A percentile compares a stretch with the other conserved stretches of the same genome.
Conservation (phyloP, 2,329 filamentous ascomycete species). For the Sarocladium strictum region DNA sequence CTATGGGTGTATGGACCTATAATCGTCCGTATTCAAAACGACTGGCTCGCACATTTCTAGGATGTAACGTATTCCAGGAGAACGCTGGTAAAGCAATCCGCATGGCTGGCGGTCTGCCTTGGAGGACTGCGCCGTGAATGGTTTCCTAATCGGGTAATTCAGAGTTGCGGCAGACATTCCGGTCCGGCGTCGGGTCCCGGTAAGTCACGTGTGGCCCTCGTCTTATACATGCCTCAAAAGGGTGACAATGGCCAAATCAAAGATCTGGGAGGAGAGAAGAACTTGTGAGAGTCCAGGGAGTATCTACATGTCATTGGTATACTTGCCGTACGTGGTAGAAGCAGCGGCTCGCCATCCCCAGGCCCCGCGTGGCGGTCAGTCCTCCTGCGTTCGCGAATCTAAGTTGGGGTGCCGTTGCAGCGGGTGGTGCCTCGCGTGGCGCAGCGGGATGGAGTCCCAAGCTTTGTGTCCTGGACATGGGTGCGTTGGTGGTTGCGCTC, state of each 20-base stretch:
- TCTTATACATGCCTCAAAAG: not conserved
- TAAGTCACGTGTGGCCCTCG: not conserved
- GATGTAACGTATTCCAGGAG: not conserved
- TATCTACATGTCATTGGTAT: no score
- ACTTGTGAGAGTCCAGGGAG: no score
- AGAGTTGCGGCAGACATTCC: not conserved
- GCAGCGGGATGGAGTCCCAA: not conserved
- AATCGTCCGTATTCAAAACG: not conserved
- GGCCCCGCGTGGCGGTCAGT: not conserved
- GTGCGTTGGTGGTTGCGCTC: not conserved
- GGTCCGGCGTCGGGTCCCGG: not conserved
- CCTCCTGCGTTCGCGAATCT: not conserved
- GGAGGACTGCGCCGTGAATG: not conserved
- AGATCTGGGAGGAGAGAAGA: no score
- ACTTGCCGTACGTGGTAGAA: no score
- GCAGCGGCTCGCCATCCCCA: no score
- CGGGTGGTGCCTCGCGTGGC: not conserved
- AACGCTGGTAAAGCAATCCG: no score
- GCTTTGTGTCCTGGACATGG: not conserved
- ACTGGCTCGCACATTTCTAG: not conserved
- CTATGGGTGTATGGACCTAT: not conserved
- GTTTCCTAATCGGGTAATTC: conserved; percentile 8
- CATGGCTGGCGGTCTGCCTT: not conserved
- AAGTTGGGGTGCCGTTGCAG: not conserved
- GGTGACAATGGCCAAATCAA: no score